A percentile compares a stretch with the other conserved stretches of the same genome.
These are phyloP conservation scores for Seminavis robusta DNA, from an alignment of 108 stramenopile species.

Conservation along the genomic window DNA sequence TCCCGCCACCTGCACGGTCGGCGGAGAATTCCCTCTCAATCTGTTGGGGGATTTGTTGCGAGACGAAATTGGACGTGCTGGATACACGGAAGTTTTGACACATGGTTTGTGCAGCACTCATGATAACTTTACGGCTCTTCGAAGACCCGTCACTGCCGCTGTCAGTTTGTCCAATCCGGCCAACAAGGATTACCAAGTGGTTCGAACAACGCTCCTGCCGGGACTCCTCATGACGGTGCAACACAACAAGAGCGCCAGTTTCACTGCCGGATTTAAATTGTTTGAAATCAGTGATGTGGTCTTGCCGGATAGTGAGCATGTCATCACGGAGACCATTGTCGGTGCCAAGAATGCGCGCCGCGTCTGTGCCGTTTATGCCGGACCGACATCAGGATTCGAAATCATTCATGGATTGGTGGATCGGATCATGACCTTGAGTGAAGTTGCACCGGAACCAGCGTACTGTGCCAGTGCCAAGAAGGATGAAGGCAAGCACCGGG, in stretches of 20 bases:
- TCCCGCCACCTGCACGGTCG: constrained; percentile 81
- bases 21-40: constrained; percentile 86
- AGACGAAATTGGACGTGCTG: constrained; percentile 94
- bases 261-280: constrained; percentile 82
- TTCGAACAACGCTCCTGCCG: constrained; percentile 94
- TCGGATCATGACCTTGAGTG: constrained; percentile 91
- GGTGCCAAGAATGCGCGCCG: constrained; percentile 90
- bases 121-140: constrained; percentile 91
- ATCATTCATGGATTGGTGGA: constrained; percentile 98
- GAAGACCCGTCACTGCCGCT: constrained; percentile 60
- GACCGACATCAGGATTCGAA: constrained; percentile 96
- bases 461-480: constrained; percentile 67
- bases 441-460: constrained; percentile 79
- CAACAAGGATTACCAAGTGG: constrained; percentile 96
- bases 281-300: constrained; percentile 98
- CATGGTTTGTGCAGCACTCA: constrained; percentile 88
- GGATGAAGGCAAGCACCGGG: constrained; percentile 66
- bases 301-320: constrained; percentile 76
- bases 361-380: constrained; percentile 90
- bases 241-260: constrained; percentile 84
- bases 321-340: constrained; percentile 85
- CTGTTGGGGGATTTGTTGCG: constrained; percentile 92
- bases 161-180: constrained; percentile 96
- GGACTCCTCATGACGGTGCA: constrained; percentile 94
- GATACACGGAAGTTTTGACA: constrained; percentile 90